Percentiles rank a stretch among this genome's conserved stretches.
Evolutionary conservation across 1,139 yeast genomes (phyloP).

Genomic region (Taphrina flavorubra): DNA sequence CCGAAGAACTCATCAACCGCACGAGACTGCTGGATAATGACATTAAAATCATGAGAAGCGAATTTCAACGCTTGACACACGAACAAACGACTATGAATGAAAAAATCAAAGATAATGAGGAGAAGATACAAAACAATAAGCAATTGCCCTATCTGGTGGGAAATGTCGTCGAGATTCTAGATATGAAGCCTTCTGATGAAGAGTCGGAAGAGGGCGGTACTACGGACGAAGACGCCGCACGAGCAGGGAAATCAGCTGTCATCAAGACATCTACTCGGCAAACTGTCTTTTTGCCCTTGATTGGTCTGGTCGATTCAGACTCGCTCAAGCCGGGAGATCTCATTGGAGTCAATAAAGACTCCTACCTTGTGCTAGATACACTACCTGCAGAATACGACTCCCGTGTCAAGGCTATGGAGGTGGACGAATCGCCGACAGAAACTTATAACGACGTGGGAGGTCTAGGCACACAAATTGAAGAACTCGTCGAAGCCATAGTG

Average conservation of each 20-base stretch:
- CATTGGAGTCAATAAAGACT: constrained; percentile 97
- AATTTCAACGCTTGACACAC: constrained; percentile 85
- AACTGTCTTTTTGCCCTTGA: constrained; percentile 92
- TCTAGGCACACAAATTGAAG: constrained; percentile 95
- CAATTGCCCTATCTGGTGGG: constrained; percentile 97
- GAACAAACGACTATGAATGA: constrained; percentile 93
- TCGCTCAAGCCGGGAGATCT: constrained; percentile 91
- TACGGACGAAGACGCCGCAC: constrained; percentile 87
- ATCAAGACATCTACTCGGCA: constrained; percentile 97
- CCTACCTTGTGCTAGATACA: constrained; percentile 89
- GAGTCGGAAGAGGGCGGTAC: constrained; percentile 93
- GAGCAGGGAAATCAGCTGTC: constrained; percentile 96
- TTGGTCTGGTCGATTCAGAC: constrained; percentile 90
- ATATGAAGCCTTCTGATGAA: constrained; percentile 85
- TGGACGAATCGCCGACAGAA: constrained; percentile 97
- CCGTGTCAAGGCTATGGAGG: constrained; percentile 98
- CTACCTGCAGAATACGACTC: constrained; percentile 97
- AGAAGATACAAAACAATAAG: constrained; percentile 91
- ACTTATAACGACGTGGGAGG: constrained; percentile 98
- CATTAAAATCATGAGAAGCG: constrained; percentile 89
- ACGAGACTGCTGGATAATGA: constrained; percentile 90
- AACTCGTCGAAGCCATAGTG: constrained; percentile 95
- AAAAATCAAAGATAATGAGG: constrained; percentile 93
- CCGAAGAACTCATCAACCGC: constrained; percentile 83
- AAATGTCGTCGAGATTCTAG: constrained; percentile 93